Base-by-base conservation (phyloP, 139 green algal genomes). In the Trebouxia sp. region DNA sequence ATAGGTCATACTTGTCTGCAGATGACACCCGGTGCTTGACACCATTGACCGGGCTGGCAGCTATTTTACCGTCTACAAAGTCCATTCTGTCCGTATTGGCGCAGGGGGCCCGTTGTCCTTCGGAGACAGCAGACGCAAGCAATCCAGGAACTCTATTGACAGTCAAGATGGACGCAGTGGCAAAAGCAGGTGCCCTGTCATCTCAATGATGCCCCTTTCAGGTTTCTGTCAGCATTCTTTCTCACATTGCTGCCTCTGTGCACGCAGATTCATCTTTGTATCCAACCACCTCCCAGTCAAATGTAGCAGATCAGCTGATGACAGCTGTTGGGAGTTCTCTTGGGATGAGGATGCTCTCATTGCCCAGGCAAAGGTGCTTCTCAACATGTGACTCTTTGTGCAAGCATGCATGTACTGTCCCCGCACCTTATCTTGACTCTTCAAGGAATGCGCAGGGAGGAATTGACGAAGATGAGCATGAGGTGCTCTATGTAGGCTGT, bases 281-380 rank as follows among this genome's bases (percentile, higher is more conserved):
- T 90, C 90, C 35, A 98, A 98, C 85, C 91, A 97, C 76, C 87
- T 99, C 38, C 96, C 96, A 7, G 76, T 99, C 42, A 85, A 87
- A 0, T 84, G 87, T 0, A 92, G 89, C 67, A 82, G 80, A 1
- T 79, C 30, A 24, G 76, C 79, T 24, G 83, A 83, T 8, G 79
- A 78, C 6, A 80, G 45, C 20, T 47, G 30, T 20, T 99, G 93
- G 93, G 86, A 88, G 48, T 99, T 99, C 81, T 92, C 96, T 75
- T 96, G 91, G 91, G 94, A 99, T 83, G 91, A 98, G 75, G 96
- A 99, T 83, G 93, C 96, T 9, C 87, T 99, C 28, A 89, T 98
- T 22, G 87, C 87, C 0, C 96, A 99, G 84, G 97, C 97, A 4
- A 95, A 96, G 85, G 90, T 90, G 51, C 37, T 79, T n/a, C 37